Percentiles rank a stretch among this genome's conserved stretches.
These are phyloP conservation scores for Pogostemon cablin DNA, from an alignment of 257 asterid species.

Conservation along the genomic window DNA sequence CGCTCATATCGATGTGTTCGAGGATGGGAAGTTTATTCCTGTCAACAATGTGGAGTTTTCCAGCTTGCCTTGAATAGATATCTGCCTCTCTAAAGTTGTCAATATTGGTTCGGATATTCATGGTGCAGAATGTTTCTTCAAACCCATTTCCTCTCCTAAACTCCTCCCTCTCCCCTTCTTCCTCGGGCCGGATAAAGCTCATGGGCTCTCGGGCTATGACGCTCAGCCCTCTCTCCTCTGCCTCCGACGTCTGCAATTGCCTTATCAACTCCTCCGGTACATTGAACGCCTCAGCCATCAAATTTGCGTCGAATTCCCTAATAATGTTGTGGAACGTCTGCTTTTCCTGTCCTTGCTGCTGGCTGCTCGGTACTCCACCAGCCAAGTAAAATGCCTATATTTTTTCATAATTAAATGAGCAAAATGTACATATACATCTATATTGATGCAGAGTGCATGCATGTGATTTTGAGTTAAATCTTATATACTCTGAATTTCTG, in stretches of 20 bases:
- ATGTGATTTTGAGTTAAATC: background rate
- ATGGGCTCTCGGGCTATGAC: constrained; percentile 47
- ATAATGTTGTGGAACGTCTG: constrained; percentile 51
- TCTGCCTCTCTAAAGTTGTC: constrained; percentile 53
- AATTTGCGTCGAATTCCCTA: constrained; percentile 44
- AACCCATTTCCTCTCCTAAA: background rate
- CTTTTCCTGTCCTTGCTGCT: constrained; percentile 20
- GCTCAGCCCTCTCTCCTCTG: constrained; percentile 56
- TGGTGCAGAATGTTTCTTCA: constrained; percentile 57
- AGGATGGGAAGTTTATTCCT: constrained; percentile 64
- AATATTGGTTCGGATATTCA: constrained; percentile 51
- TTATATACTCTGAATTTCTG: constrained; percentile 55
- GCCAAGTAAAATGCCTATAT: constrained; percentile 62
- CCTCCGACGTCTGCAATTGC: constrained; percentile 41
- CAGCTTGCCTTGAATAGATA: constrained; percentile 62
- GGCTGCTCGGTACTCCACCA: constrained; percentile 49
- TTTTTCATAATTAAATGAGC: background rate
- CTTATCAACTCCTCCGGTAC: constrained; percentile 43
- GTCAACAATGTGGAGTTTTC: constrained; percentile 58
- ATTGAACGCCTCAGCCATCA: constrained; percentile 66
- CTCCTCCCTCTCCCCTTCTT: constrained; percentile 27
- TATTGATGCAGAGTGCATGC: background rate
- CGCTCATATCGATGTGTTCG: constrained; percentile 64
- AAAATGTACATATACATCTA: too few species aligned
- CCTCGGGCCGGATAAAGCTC: constrained; percentile 55